Evolutionary conservation across 352 stramenopile species (phyloP).

Genomic region (Plasmopara viticola): DNA sequence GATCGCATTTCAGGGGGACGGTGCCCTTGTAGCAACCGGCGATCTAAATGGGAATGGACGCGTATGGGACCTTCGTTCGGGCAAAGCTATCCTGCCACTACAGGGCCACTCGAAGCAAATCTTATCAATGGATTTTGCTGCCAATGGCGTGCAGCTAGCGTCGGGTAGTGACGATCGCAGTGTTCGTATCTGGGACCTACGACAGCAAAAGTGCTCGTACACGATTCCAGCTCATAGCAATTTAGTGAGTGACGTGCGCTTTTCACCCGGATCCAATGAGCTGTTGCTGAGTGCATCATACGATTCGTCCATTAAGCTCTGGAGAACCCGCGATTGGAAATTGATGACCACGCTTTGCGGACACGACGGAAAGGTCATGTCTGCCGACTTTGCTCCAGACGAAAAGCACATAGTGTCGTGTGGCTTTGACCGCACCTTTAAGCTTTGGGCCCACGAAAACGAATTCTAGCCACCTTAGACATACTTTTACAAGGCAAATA

Average conservation of each 20-base stretch:
- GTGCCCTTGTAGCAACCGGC: constrained; percentile 89
- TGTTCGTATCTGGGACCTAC: constrained; percentile 95
- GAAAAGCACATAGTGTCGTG: constrained; percentile 86
- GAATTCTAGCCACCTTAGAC: constrained; percentile 64
- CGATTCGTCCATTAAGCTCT: constrained; percentile 93
- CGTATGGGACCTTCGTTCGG: constrained; percentile 95
- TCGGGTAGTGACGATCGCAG: constrained; percentile 95
- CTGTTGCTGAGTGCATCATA: constrained; percentile 90
- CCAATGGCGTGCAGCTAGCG: constrained; percentile 91
- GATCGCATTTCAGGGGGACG: constrained; percentile 94
- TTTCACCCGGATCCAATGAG: constrained; percentile 75
- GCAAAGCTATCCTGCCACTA: constrained; percentile 86
- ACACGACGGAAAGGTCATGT: constrained; percentile 95
- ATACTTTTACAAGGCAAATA: constrained; percentile 1
- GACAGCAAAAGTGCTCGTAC: constrained; percentile 86
- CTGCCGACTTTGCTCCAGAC: constrained; percentile 86
- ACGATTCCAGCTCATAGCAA: constrained; percentile 93
- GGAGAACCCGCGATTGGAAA: constrained; percentile 91
- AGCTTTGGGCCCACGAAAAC: constrained; percentile 87
- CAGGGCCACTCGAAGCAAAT: constrained; percentile 95
- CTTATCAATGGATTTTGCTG: constrained; percentile 88
- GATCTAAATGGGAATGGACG: constrained; percentile 91
- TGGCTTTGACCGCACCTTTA: constrained; percentile 89
- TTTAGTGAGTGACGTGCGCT: constrained; percentile 90
- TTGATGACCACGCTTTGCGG: constrained; percentile 84